Evolutionary conservation across 2,329 filamentous ascomycete species (phyloP).

Genomic region (Neofusicoccum parvum): DNA sequence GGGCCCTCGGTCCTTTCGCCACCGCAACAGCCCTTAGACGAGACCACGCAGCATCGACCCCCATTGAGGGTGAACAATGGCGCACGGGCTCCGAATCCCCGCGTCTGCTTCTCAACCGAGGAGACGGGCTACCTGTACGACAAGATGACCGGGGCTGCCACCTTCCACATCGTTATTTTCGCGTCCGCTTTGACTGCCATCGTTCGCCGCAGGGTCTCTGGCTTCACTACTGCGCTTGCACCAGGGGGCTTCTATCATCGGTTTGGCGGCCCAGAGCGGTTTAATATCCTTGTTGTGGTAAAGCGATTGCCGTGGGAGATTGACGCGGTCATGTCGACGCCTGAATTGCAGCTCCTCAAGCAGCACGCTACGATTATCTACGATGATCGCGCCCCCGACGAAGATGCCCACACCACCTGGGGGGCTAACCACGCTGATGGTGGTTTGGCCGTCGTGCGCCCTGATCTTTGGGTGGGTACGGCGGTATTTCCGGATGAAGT

Average conservation of each 20-base stretch:
- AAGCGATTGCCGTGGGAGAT: slow-evolving; percentile 32
- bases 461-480: slow-evolving; percentile 25
- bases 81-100: slow-evolving; percentile 36
- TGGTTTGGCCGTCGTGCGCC: slow-evolving; percentile 26
- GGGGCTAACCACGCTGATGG: slow-evolving; percentile 28
- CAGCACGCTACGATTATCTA: slow-evolving; percentile 26
- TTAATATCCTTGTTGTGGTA: slow-evolving; percentile 34
- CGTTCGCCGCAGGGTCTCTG: slow-evolving; percentile 24
- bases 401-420: slow-evolving; percentile 29
- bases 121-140: slow-evolving; percentile 38
- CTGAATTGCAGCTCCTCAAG: slow-evolving; percentile 19
- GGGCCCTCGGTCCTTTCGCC: slow-evolving; percentile 19
- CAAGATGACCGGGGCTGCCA: slow-evolving; percentile 27
- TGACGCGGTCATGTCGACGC: slow-evolving; percentile 11
- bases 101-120: slow-evolving; percentile 28
- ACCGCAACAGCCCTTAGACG: background rate
- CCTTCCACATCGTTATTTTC: slow-evolving; percentile 37
- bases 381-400: slow-evolving; percentile 32
- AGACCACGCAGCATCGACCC: slow-evolving; percentile 8
- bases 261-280: slow-evolving; percentile 30
- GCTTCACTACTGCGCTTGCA: slow-evolving; percentile 25
- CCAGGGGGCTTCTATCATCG: slow-evolving; percentile 30
- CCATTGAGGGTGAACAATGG: slow-evolving; percentile 28
- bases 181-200: slow-evolving; percentile 26
- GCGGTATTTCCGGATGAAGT: slow-evolving; percentile 18